Conservation (phyloP, 495 filamentous ascomycete genomes). For the Xylaria telfairii region DNA sequence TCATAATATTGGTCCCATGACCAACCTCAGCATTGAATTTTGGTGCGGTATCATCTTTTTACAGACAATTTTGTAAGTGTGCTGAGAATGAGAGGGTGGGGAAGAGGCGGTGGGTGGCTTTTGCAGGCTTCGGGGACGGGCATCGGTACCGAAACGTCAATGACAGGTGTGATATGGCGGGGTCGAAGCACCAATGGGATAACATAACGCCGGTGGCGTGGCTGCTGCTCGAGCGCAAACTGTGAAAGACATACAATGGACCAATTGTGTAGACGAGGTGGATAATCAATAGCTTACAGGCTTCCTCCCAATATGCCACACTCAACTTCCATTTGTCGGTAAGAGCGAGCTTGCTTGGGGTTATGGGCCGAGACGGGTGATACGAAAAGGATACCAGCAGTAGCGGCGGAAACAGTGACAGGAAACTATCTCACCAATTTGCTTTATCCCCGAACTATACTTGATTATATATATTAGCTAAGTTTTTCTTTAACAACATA, state of each 20-base stretch:
- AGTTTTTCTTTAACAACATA: too few relatives aligned
- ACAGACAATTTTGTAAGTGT: background rate
- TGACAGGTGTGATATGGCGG: background rate
- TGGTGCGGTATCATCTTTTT: background rate
- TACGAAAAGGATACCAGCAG: background rate
- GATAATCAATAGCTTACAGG: background rate
- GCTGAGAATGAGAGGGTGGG: background rate
- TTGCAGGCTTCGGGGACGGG: background rate
- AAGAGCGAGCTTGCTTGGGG: background rate
- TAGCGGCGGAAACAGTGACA: background rate
- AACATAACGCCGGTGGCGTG: background rate
- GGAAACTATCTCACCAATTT: background rate
- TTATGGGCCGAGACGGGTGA: background rate
- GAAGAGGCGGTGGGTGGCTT: background rate
- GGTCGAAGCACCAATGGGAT: conserved; percentile 7
- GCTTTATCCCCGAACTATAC: too few relatives aligned
- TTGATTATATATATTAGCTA: too few relatives aligned
- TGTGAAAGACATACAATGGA: background rate
- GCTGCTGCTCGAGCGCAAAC: background rate
- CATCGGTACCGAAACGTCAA: conserved; percentile 1
- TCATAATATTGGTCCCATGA: conserved; percentile 1
- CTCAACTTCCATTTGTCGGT: background rate
- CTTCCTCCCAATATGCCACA: background rate
- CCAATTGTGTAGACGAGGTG: background rate
- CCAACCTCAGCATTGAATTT: background rate